Evolutionary conservation across 345 rosid genomes (phyloP).

Genomic region (Eucalyptus tenuipes): DNA sequence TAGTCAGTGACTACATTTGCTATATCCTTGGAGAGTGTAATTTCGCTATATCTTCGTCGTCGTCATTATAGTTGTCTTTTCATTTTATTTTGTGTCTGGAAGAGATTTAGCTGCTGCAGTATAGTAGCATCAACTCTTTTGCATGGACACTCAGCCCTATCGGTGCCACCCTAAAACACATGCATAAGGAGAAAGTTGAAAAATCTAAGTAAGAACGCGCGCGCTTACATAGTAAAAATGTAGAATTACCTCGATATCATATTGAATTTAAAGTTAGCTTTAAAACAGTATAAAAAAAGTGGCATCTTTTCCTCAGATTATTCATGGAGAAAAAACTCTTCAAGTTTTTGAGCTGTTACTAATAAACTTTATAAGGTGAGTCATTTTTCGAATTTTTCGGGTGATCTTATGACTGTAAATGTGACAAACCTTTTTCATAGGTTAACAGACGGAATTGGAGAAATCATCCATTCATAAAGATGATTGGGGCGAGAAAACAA

Average conservation of each 20-base stretch:
- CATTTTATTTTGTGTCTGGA: neutral
- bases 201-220: neutral
- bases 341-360: neutral
- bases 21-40: neutral
- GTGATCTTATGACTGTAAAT: neutral
- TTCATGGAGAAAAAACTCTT: neutral
- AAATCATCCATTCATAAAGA: neutral
- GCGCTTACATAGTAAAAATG: too few relatives aligned
- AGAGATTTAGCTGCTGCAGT: neutral
- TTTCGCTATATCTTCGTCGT: neutral
- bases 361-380: neutral
- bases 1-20: neutral
- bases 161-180: neutral
- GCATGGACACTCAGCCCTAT: neutral
- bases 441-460: neutral
- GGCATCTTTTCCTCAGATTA: neutral
- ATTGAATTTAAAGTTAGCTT: neutral
- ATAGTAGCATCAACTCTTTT: neutral
- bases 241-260: neutral
- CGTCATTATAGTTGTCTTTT: neutral
- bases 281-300: neutral
- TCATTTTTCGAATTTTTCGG: neutral
- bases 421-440: neutral
- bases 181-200: neutral
- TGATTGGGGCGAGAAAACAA: neutral